Conservation (phyloP, 192 early-diverging fungal species). For the Pilobolus umbonatus region DNA sequence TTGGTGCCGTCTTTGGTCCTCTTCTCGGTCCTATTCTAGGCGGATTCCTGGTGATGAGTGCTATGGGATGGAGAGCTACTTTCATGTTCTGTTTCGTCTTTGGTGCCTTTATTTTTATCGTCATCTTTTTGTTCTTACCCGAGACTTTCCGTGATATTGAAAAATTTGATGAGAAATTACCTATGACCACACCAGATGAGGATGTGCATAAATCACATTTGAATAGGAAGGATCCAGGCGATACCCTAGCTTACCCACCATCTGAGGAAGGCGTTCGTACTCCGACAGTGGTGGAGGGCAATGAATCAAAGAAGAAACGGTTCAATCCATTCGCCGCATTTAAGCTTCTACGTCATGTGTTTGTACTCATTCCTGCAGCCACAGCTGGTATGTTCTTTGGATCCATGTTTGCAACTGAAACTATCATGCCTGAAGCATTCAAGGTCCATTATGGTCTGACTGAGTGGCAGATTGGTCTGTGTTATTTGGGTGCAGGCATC, state of each 20-base stretch:
- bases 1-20: conserved; percentile 22
- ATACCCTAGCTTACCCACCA: background rate
- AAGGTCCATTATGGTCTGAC: conserved; percentile 8
- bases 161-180: background rate
- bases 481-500: conserved; percentile 18
- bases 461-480: conserved; percentile 22
- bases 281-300: background rate
- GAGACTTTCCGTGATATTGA: conserved; percentile 40
- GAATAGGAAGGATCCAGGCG: background rate
- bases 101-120: conserved; percentile 27
- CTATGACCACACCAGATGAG: background rate
- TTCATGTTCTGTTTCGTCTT: conserved; percentile 42
- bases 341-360: conserved; percentile 29
- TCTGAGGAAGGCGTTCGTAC: background rate
- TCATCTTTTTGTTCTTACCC: conserved; percentile 41
- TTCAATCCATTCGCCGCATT: conserved; percentile 19
- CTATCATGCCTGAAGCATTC: conserved; percentile 21
- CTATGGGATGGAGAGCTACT: conserved; percentile 37
- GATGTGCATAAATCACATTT: background rate
- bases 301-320: background rate
- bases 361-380: conserved; percentile 34
- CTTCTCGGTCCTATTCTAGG: conserved; percentile 35
- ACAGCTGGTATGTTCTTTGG: conserved; percentile 40
- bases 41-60: conserved; percentile 34
- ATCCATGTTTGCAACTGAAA: conserved; percentile 40